Evolutionary conservation across 768 basidiomycete genomes (phyloP), one percentile per base, ranked within the genome.

Genomic region (Pleurotus citrinopileatus): DNA sequence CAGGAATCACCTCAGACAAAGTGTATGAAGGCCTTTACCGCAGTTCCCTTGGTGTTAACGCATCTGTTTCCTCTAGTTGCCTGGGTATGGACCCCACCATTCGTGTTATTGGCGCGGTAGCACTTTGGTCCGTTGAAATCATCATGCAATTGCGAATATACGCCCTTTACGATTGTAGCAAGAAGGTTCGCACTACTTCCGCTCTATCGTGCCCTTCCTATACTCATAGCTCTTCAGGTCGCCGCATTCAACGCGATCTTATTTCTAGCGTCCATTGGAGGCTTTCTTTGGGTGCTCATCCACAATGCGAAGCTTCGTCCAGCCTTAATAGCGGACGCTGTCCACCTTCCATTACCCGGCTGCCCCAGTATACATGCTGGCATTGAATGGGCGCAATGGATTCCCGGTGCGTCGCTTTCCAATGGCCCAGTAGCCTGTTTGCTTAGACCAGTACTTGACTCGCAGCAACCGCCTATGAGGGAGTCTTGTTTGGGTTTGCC

Each of bases 81-180:
- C 63, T 77, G 13, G 72, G 68, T 2, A 73, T 73, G 64, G 76
- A 77, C 57, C 68, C 75, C 3, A 68, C 72, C 15, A 76, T 68
- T 26, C 70, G 75, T 3, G 60, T 77, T 8, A 68, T 70, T 3
- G 76, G 78, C 7, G 76, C 73, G 1, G 64, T 78, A 25, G 72
- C 70, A 28, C 62, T 80, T 6, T 79, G 78, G 77, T 70, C 74
- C 25, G 67, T 80, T 13, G 76, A 80, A 59, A 74, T 79, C 13
- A 64, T 78, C 54, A 76, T 80, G 73, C 76, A 76, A 59, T 56
- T 79, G 17, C 67, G 77, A 7, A 65, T 79, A 22, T 77, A 77
- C 55, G 74, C 74, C 0, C 54, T 80, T 9, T 80, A 65, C 52
- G 59, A 63, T 23, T 70, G 72, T 42, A 77, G 73, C 2, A 70